Evolutionary conservation across 2,329 filamentous ascomycete genomes (phyloP).

Genomic region (Colletotrichum endophyticum): DNA sequence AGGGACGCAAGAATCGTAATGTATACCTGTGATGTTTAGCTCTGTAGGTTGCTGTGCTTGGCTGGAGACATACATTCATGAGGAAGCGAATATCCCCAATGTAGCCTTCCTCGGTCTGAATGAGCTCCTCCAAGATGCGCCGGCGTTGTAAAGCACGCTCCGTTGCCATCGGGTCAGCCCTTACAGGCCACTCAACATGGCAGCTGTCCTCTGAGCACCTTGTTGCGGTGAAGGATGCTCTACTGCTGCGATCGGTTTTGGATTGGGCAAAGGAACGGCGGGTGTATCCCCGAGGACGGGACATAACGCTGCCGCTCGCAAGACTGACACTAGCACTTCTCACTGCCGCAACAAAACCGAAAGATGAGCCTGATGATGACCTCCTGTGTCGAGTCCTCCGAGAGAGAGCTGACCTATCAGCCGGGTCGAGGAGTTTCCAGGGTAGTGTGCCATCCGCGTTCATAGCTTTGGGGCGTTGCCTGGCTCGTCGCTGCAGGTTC

Average conservation of each 20-base stretch:
- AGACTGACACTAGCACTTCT: conserved; percentile 83
- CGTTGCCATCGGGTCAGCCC: conserved; percentile 71
- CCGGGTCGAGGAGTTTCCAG: conserved; percentile 33
- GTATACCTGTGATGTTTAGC: conserved; percentile 62
- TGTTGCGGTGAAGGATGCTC: conserved; percentile 62
- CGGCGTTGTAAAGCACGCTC: conserved; percentile 77
- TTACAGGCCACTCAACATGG: conserved; percentile 59
- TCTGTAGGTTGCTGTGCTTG: background rate
- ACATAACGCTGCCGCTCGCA: conserved; percentile 71
- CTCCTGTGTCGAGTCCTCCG: conserved; percentile 50
- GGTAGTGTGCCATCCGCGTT: conserved; percentile 34
- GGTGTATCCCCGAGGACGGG: conserved; percentile 61
- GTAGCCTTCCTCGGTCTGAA: conserved; percentile 87
- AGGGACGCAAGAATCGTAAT: conserved; percentile 77
- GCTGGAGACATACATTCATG: conserved; percentile 68
- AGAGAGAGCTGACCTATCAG: conserved; percentile 25
- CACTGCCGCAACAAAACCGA: conserved; percentile 79
- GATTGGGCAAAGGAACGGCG: conserved; percentile 59
- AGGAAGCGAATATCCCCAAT: conserved; percentile 86
- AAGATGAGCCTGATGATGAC: conserved; percentile 75
- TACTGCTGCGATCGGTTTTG: conserved; percentile 66
- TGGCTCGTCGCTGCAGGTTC: conserved; percentile 65
- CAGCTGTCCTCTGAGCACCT: conserved; percentile 70
- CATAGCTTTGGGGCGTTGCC: conserved; percentile 37
- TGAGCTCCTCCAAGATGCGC: conserved; percentile 82